Evolutionary conservation across 2,329 filamentous ascomycete species (phyloP), one percentile per base, ranked within the genome.

Genomic region (Endoconidiophora laricicola): DNA sequence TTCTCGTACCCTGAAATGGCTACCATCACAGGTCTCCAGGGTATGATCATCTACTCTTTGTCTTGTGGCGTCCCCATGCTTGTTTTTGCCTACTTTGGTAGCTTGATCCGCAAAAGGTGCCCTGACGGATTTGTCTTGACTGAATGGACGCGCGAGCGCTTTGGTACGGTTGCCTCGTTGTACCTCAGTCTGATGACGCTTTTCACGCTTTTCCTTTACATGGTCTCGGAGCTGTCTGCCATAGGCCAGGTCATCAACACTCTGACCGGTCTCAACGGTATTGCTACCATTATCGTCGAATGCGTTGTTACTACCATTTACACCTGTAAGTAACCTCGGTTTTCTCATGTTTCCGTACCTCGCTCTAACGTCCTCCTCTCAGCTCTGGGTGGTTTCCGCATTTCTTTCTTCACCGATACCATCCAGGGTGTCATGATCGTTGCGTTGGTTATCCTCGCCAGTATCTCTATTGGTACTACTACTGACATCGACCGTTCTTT

Each of bases 71-170:
- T 85, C 50, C 85, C 85, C 2, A 69, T 91, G 47, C 66, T 91
- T 59, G 68, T 82, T 45, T 91, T 91, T 60, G 83, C 82, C 14
- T 71, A 70, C 42, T 68, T 91, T 7, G 83, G 83, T 0, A 83
- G 83, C 10, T 78, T 87, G 58, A 87, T 91, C 59, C 75, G 86
- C 48, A 74, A 72, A 57, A 86, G 84, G 64, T 88, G 83, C 53
- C 85, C 86, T 1, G 80, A 88, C 55, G 85, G 85, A 1, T 91
- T 91, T 56, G 83, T 91, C 46, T 66, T 91, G 55, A 91, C 85
- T 0, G 83, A 90, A 61, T 91, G 85, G 85, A 82, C 83, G 18
- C 73, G 83, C 52, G 80, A 87, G 65, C 74, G 85, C 54, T 91
- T 86, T 64, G 86, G 85, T 16, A 61, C 72, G 2, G 61, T 79